Evolutionary conservation across 805 yeast genomes (phyloP), one percentile per base, ranked within the genome.

Genomic region (Starmerella apicola): DNA sequence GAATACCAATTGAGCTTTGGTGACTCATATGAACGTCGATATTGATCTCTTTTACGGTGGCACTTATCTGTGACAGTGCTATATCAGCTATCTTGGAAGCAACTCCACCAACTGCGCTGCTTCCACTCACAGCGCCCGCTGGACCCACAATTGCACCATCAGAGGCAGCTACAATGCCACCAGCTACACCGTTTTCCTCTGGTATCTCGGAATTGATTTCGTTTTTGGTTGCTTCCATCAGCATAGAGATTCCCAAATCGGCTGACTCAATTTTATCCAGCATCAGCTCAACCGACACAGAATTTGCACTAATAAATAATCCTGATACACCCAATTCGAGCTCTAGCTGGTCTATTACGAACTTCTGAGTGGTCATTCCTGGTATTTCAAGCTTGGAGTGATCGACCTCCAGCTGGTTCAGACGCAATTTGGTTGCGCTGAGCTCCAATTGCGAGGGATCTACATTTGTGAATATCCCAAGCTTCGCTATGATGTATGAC

Each of bases 391-490:
- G 64, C 42, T 76, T 78, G 23, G 78, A 83, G 0, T 83, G 75
- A 53, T 81, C 88, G 22, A 86, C 60, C 36, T 75, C 68, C 8
- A 86, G 72, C 56, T 82, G 78, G 33, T 71, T 68, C 15, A 71
- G 51, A 4, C 51, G 32, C 17, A 60, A 45, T 30, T 45, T 48
- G 13, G 58, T 64, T 40, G 65, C 68, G 4, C 93, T 77, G 0
- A 86, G 84, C 52, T 84, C 91, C 38, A 86, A 58, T 54, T 84
- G 80, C 16, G 84, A 79, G 16, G 84, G 64, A 57, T 85, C 93
- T 18, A 85, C 71, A 49, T 78, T 81, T 1, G 94, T 80, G 53
- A 86, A 82, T 31, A 86, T 61, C 13, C 86, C 75, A 32, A 85
- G 71, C 58, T 83, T 88, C 55, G 81, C 82, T 20, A 86, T 68